These are phyloP conservation scores for Mortierella sp. DNA, from an alignment of 371 early-diverging fungal species.

Conservation along the genomic window DNA sequence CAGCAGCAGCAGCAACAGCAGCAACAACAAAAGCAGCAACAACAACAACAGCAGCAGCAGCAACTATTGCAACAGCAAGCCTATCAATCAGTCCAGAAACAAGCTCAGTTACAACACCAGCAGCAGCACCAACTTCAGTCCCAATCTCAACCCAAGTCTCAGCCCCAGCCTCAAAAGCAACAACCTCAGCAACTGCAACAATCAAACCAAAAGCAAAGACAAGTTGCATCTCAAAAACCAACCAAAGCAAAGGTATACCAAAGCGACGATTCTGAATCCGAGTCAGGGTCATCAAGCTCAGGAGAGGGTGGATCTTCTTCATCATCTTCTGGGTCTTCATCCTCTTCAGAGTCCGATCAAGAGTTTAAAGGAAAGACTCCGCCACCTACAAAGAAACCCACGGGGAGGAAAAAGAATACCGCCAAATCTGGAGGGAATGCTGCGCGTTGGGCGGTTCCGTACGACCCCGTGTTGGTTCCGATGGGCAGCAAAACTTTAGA, in stretches of 20 bases:
- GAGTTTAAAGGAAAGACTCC: slow-evolving; percentile 53
- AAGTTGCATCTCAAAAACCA: slow-evolving; percentile 12
- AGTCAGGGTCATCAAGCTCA: slow-evolving; percentile 45
- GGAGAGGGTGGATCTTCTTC: slow-evolving; percentile 40
- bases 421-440: slow-evolving; percentile 38
- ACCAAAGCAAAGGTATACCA: slow-evolving; percentile 17
- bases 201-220: slow-evolving; percentile 28
- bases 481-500: slow-evolving; percentile 81
- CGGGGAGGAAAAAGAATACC: slow-evolving; percentile 39
- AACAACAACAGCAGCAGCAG: slow-evolving; percentile 48
- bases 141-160: slow-evolving; percentile 2
- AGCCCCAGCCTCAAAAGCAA: slow-evolving; percentile 32
- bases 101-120: slow-evolving; percentile 35
- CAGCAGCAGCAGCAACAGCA: slow-evolving; percentile 32
- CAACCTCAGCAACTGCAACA: slow-evolving; percentile 25
- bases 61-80: slow-evolving; percentile 11
- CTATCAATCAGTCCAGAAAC: slow-evolving; percentile 6
- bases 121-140: slow-evolving; percentile 25
- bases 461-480: slow-evolving; percentile 77
- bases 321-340: slow-evolving; percentile 33
- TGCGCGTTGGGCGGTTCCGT: slow-evolving; percentile 60
- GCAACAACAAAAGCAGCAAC: slow-evolving; percentile 19
- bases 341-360: slow-evolving; percentile 42
- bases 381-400: slow-evolving; percentile 38
- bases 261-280: slow-evolving; percentile 36